These are phyloP conservation scores for Elaeis guineensis DNA, from an alignment of 176 grass and related monocot genomes.

Conservation along the genomic window DNA sequence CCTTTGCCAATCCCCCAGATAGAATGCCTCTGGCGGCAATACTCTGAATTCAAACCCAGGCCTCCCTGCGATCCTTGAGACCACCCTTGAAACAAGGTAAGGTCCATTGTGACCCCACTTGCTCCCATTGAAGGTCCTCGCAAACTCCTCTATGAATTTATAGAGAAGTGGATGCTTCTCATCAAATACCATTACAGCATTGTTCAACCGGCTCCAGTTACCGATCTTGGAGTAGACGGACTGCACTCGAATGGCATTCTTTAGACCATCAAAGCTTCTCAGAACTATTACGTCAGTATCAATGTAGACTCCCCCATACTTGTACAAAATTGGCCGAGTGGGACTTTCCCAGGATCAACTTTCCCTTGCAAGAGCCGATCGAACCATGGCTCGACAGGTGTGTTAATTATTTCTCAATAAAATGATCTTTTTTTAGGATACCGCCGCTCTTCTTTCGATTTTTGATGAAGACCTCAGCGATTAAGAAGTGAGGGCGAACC, in stretches of 20 bases:
- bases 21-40: conserved; percentile 64
- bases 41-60: conserved; percentile 29
- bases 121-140: conserved; percentile 57
- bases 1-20: conserved; percentile 66
- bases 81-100: conserved; percentile 82
- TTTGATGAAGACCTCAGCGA: too few relatives aligned
- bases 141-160: conserved; percentile 82
- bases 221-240: conserved; percentile 33
- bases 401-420: too few relatives aligned
- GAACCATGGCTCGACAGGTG: conserved; percentile 52
- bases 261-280: conserved; percentile 33
- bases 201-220: conserved; percentile 74
- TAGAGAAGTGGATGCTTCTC: conserved; percentile 49
- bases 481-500: too few relatives aligned
- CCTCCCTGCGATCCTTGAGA: conserved; percentile 15
- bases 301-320: conserved; percentile 68
- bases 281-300: conserved; percentile 76
- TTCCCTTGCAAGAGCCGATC: conserved; percentile 19
- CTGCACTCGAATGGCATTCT: conserved; percentile 73
- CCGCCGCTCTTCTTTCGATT: too few relatives aligned
- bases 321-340: conserved; percentile 59
- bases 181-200: conserved; percentile 78
- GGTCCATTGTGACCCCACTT: conserved; percentile 90
- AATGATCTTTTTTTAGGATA: too few relatives aligned
- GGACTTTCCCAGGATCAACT: conserved; percentile 44